Base-by-base conservation (phyloP, 345 rosid species). In the Lepidium didymum region DNA sequence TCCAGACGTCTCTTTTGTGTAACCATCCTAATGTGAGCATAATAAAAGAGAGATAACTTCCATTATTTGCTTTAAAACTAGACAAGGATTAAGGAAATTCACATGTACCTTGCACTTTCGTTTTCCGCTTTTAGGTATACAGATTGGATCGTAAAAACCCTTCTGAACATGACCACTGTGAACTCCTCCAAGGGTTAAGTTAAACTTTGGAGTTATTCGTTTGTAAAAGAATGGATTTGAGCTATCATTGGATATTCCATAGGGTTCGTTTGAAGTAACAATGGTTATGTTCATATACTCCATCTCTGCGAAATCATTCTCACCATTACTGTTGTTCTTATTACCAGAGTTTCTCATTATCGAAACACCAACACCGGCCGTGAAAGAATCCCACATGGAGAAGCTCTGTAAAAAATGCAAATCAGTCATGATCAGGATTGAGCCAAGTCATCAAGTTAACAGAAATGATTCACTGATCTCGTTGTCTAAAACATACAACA, bases 341-440 rank as follows among this genome's bases (percentile, higher is more conserved):
- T 67, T 79, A 21, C 47, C 52, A 21, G 71, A 70, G 41, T 81
- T 85, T 3, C 76, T 70, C 92, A 93, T 87, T 55, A 75, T 83
- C 35, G 98, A 90, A 53, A 82, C 82, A 11, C 92, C 98, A 5
- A 93, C 92, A 38, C 97, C 96, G 4, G 88, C 76, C 42, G 85
- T 77, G 53, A 93, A 93, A 11, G 98, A 88, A 51, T 90, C 97
- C 98, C 98, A 93, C 98, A 93, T 90, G 85, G 79, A 90, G 69
- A 79, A 88, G 80, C 87, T 87, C 96, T 88, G 72, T 69, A 70
- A 46, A 66, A 52, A 21, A 11, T 13, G 9, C 10, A 54, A 29
- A 14, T 27, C 0, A 27, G 31, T 27, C 31, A 27, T 27, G 31
- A 27, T 27, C 31, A 27, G 31, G 31, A 27, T 27, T 27, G 31